phyloP scores from a whole-genome alignment of 768 basidiomycete genomes.

The Suillus plorans region DNA sequence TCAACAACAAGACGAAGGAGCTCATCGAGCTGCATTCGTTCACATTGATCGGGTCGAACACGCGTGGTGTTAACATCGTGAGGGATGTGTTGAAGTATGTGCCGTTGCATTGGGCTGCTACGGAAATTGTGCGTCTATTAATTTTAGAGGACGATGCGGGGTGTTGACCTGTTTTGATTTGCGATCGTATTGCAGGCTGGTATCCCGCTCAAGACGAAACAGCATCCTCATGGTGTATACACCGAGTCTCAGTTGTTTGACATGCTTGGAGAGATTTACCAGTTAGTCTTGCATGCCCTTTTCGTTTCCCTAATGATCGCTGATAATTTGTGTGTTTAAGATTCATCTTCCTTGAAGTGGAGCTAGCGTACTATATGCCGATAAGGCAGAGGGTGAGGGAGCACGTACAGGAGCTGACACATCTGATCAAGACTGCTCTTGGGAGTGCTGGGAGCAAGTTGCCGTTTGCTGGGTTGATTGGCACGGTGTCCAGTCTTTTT shows the following conservation, averaged over 20 bases:
- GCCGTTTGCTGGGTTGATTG: slow-evolving; percentile 42
- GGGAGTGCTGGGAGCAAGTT: slow-evolving; percentile 40
- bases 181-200: slow-evolving; percentile 50
- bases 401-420: slow-evolving; percentile 53
- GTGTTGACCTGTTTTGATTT: slow-evolving; percentile 5
- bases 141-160: not conserved
- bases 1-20: slow-evolving; percentile 62
- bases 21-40: slow-evolving; percentile 56
- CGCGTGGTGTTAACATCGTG: slow-evolving; percentile 61
- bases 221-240: slow-evolving; percentile 54
- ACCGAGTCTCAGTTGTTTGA: slow-evolving; percentile 61
- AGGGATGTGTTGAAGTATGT: slow-evolving; percentile 64
- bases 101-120: slow-evolving; percentile 69
- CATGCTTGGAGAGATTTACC: slow-evolving; percentile 69
- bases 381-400: slow-evolving; percentile 49
- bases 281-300: slow-evolving; percentile 35
- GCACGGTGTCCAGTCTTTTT: slow-evolving; percentile 47
- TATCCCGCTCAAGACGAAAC: slow-evolving; percentile 62
- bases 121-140: slow-evolving; percentile 55
- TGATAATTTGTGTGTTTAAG: slow-evolving; percentile 33
- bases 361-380: slow-evolving; percentile 56
- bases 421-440: slow-evolving; percentile 55
- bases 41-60: slow-evolving; percentile 53
- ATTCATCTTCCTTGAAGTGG: slow-evolving; percentile 75
- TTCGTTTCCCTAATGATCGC: not conserved